These are phyloP conservation scores for Ascochyta pisi DNA, from an alignment of 2,329 filamentous ascomycete genomes.

Conservation along the genomic window DNA sequence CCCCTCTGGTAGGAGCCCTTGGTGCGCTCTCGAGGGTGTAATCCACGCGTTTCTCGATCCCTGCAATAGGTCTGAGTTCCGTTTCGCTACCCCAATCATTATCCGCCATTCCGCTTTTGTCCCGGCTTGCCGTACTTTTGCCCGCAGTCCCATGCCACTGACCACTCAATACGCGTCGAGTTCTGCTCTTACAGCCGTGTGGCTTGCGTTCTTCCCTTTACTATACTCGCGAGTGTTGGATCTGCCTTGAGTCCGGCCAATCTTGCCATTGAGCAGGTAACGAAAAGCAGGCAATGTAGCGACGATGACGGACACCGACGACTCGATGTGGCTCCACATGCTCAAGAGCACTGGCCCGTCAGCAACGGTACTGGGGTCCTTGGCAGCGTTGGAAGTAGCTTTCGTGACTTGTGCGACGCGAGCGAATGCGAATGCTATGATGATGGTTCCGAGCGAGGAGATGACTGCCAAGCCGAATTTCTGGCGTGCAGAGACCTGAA, in stretches of 20 bases:
- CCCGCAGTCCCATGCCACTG: neutral
- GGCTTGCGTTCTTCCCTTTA: neutral
- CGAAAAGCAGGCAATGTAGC: slow-evolving; percentile 13
- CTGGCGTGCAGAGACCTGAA: slow-evolving; percentile 34
- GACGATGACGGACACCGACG: slow-evolving; percentile 10
- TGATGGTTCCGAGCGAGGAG: slow-evolving; percentile 35
- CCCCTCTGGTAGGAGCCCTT: neutral
- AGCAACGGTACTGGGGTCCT: neutral
- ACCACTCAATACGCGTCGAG: neutral
- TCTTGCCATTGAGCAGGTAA: slow-evolving; percentile 2
- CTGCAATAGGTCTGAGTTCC: neutral
- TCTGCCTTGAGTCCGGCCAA: neutral
- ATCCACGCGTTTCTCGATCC: neutral
- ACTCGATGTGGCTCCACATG: slow-evolving; percentile 18
- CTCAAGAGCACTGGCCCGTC: slow-evolving; percentile 6
- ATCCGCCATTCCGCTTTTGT: neutral
- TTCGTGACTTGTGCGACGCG: slow-evolving; percentile 25
- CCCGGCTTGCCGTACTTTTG: neutral
- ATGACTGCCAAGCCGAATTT: slow-evolving; percentile 36
- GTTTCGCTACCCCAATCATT: slow-evolving; percentile 10
- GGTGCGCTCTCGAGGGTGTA: neutral
- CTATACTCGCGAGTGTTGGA: neutral
- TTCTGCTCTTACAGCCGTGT: neutral
- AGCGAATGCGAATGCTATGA: slow-evolving; percentile 23
- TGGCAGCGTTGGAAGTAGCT: neutral